Evolutionary conservation across 352 stramenopile species (phyloP).

Genomic region (Pythium volutum): DNA sequence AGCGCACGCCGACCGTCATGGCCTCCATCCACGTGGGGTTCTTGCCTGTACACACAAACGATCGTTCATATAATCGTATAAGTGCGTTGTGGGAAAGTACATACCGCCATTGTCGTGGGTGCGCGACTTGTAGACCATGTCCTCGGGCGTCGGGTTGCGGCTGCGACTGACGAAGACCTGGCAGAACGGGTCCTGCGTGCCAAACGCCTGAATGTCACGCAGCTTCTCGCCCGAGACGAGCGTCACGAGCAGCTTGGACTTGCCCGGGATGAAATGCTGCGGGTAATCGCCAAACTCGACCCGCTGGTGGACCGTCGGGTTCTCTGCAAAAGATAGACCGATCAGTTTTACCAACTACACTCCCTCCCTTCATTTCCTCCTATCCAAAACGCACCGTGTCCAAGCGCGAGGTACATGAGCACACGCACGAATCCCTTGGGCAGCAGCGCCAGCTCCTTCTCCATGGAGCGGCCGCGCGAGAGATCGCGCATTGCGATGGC

Average conservation of each 20-base stretch:
- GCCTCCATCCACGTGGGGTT: constrained; percentile 76
- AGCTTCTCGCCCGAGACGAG: constrained; percentile 70
- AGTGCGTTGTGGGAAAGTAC: background rate
- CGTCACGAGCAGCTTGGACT: constrained; percentile 67
- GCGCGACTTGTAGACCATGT: constrained; percentile 67
- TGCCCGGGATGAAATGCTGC: constrained; percentile 70
- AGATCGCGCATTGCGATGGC: constrained; percentile 64
- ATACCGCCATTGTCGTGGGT: constrained; percentile 77
- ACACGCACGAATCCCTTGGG: constrained; percentile 69
- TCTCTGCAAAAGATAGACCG: constrained; percentile 47
- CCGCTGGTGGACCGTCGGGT: constrained; percentile 56
- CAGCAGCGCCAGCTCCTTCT: constrained; percentile 74
- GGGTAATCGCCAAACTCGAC: constrained; percentile 72
- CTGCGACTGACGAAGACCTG: constrained; percentile 64
- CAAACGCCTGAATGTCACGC: constrained; percentile 71
- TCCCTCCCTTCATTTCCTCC: background rate
- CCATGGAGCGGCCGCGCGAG: constrained; percentile 69
- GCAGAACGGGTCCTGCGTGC: constrained; percentile 72
- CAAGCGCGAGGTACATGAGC: constrained; percentile 65
- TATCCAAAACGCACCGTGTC: constrained; percentile 37
- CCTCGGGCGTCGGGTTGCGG: constrained; percentile 33
- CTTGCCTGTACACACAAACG: constrained; percentile 37
- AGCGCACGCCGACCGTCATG: constrained; percentile 52
- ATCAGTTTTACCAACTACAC: constrained; percentile 1
- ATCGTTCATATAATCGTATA: background rate